A percentile compares a stretch with the other conserved stretches of the same genome.
Evolutionary conservation across 2,329 filamentous ascomycete genomes (phyloP).

Genomic region (Ascomycota sp.): DNA sequence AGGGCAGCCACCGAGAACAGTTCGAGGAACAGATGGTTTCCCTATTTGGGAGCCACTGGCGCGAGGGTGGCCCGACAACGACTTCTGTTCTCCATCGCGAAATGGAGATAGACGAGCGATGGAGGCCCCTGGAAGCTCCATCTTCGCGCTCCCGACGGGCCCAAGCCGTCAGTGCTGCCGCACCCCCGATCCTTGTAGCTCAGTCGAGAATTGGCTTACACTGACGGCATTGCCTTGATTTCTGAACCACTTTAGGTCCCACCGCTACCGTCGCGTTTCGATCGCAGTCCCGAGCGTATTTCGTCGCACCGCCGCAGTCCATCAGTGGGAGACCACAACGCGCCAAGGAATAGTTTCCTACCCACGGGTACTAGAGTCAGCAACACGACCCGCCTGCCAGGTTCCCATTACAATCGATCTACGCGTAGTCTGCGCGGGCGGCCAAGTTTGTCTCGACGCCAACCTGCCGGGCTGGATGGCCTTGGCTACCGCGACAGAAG

Average conservation of each 20-base stretch:
- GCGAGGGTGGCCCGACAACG: not conserved
- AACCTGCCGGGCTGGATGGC: conserved; percentile 31
- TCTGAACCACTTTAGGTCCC: not conserved
- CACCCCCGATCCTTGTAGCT: no score
- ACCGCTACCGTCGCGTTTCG: not conserved
- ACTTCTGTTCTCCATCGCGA: not conserved
- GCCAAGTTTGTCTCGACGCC: conserved; percentile 1
- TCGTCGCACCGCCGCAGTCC: not conserved
- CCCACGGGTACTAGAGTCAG: not conserved
- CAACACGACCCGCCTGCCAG: not conserved
- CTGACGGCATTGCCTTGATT: not conserved
- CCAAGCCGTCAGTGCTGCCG: conserved; percentile 1
- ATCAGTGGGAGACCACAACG: not conserved
- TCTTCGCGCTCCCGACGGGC: not conserved
- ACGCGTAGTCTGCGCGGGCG: conserved; percentile 5
- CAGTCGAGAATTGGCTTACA: not conserved
- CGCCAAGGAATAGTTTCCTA: not conserved
- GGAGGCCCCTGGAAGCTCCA: not conserved
- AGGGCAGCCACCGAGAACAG: not conserved
- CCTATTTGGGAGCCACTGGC: conserved; percentile 1
- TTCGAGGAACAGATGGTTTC: conserved; percentile 1
- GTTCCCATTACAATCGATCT: not conserved
- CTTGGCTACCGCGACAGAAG: conserved; percentile 70
- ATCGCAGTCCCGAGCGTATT: not conserved
- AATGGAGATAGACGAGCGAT: not conserved